Base-by-base conservation (phyloP, 768 basidiomycete species). In the Rubroboletus pulcherrimus region DNA sequence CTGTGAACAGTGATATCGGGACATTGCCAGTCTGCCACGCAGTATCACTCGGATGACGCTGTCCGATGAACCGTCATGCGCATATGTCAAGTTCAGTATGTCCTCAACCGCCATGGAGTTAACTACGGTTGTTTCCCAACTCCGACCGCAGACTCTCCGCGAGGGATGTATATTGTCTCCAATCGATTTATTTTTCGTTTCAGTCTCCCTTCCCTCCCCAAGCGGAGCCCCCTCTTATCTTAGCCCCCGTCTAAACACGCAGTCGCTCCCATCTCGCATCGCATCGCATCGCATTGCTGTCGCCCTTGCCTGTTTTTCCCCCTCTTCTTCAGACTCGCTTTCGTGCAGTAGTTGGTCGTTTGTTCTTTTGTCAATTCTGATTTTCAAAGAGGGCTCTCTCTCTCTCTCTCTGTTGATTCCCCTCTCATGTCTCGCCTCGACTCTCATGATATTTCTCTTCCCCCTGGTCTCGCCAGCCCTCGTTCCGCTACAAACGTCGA, bases 391-490 rank as follows among this genome's bases (percentile, higher is more conserved):
- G 64, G 57, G 63, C 19, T 51, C 49, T 31, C 37, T 9, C 39
- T 40, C n/a, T 40, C 33, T 30, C n/a, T 44, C 51, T 51, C 45
- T n/a, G 49, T 49, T 49, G 38, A 50, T 47, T 30, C 42, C 21
- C 35, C 40, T 41, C 53, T 56, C 58, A 81, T 82, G 81, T 78
- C 80, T 45, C 77, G 68, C 54, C 61, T 67, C 57, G 79, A 79
- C 49, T 60, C 70, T 44, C 70, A 74, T 60, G 78, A 80, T 54
- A 73, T 70, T 56, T 74, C 76, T 45, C 68, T 67, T 56, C 59
- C 60, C 26, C 66, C 73, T 1, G 75, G 74, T 42, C 63, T 72
- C 38, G 57, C 52, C 19, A 54, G 54, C 35, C 56, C 63, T 54
- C 74, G 70, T 29, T 63, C 65, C 17, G 53, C 65, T 33, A 59